Base-by-base conservation (phyloP, 2,329 filamentous ascomycete genomes). In the Arachnomyces sp. region DNA sequence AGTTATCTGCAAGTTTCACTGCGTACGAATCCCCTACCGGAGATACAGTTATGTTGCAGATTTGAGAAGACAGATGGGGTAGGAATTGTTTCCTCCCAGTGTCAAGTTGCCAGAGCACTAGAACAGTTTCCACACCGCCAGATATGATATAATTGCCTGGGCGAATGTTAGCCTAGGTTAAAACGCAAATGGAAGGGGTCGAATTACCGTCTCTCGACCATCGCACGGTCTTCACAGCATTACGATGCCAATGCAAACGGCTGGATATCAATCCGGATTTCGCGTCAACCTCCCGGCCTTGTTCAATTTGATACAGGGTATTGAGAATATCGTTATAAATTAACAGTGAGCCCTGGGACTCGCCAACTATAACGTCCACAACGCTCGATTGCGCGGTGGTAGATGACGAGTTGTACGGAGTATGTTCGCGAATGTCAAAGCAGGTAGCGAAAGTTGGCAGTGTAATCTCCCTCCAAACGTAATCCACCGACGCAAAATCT, bases 51-150 rank as follows among this genome's bases (percentile, higher is more conserved):
- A 98, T 76, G 51, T 84, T 87, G 58, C 92, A 83, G 28, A 98
- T 84, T 17, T 81, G 79, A 4, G 87, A 84, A 16, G 84, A 82
- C 42, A 98, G 72, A 72, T 96, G 88, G n/a, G 92, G 92, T 18
- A 98, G 68, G 55, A 82, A 86, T 56, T 92, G 83, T 54, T 79
- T 79, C 57, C 82, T 82, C 47, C 81, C 81, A 0, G 90, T 95
- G 50, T 93, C 85, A 42, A 95, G 71, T 63, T 98, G 92, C 89
- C 89, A 96, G 25, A 95, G 69, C 7, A 94, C 85, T 31, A 98
- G 71, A 14, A 87, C 84, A 6, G 87, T 89, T 64, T 98, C 92
- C 15, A 80, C 79, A 25, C 92, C 92, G 56, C 92, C 92, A 42
- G 92, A 96, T 38, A 98, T 81, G 43, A 98, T 66, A 60, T 98